These are phyloP conservation scores for Capillidium rhysosporum DNA, from an alignment of 371 early-diverging fungal species.

Conservation along the genomic window DNA sequence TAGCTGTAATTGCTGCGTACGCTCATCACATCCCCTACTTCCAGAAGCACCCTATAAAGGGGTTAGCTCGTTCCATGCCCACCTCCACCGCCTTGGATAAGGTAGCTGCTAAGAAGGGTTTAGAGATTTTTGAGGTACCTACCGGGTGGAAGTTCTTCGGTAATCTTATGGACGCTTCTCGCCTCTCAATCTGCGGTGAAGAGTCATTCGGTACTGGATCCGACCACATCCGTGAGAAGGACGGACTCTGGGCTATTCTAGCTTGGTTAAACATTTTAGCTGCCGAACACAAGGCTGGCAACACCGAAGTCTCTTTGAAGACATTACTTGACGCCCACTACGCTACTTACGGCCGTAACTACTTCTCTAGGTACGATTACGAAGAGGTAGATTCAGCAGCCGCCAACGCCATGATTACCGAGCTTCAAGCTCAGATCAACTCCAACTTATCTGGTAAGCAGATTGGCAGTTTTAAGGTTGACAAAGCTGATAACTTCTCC, in stretches of 20 bases:
- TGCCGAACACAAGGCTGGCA: slow-evolving; percentile 31
- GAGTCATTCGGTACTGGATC: slow-evolving; percentile 96
- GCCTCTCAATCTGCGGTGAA: slow-evolving; percentile 90
- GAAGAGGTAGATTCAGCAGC: slow-evolving; percentile 77
- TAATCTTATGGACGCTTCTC: slow-evolving; percentile 93
- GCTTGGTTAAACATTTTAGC: slow-evolving; percentile 93
- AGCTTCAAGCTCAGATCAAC: slow-evolving; percentile 26
- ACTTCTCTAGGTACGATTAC: slow-evolving; percentile 92
- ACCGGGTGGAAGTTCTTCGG: slow-evolving; percentile 96
- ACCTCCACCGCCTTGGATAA: slow-evolving; percentile 79
- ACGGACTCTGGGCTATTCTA: slow-evolving; percentile 93
- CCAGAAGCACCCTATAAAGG: slow-evolving; percentile 56
- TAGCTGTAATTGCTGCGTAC: slow-evolving; percentile 86
- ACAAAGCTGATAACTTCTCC: slow-evolving; percentile 65
- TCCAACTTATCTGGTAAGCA: slow-evolving; percentile 30
- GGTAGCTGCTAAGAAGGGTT: slow-evolving; percentile 64
- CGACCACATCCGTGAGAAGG: slow-evolving; percentile 96
- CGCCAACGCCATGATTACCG: slow-evolving; percentile 59
- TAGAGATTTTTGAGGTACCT: slow-evolving; percentile 70
- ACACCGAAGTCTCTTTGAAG: slow-evolving; percentile 31
- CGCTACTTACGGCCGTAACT: slow-evolving; percentile 80
- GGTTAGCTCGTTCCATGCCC: slow-evolving; percentile 92
- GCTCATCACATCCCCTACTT: slow-evolving; percentile 86
- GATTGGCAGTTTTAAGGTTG: slow-evolving; percentile 37
- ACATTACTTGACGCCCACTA: slow-evolving; percentile 67